Conservation (phyloP, 108 stramenopile species). For the Schizochytrium sp. region DNA sequence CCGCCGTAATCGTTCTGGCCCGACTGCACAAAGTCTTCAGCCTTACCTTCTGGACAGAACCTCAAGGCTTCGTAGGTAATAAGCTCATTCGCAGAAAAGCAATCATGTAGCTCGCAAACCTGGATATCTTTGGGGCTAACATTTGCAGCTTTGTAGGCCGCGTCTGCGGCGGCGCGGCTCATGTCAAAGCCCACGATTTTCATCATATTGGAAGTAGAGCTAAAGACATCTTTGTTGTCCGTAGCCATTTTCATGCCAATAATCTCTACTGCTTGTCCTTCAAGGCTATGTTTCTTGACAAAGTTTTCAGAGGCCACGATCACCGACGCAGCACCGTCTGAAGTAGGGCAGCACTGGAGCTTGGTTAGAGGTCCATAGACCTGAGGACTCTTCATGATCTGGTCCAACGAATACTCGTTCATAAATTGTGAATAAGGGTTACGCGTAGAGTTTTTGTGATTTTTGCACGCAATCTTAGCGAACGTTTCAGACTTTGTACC, state of each 20-base stretch:
- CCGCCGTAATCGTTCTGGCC: constrained; percentile 54
- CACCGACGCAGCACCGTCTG: constrained; percentile 52
- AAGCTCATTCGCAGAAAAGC: constrained; percentile 55
- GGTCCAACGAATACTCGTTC: constrained; percentile 50
- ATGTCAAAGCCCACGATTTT: constrained; percentile 57
- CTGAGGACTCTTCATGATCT: constrained; percentile 41
- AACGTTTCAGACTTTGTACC: constrained; percentile 53
- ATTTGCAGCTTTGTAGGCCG: constrained; percentile 11
- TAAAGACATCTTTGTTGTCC: constrained; percentile 8
- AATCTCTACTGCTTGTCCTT: constrained; percentile 46
- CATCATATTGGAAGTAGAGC: constrained; percentile 28
- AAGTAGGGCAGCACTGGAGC: constrained; percentile 61
- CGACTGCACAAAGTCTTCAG: constrained; percentile 29
- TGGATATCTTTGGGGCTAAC: constrained; percentile 10
- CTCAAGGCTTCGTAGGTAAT: constrained; percentile 52
- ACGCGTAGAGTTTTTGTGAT: constrained; percentile 34
- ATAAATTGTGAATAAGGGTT: constrained; percentile 53
- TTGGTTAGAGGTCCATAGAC: constrained; percentile 50
- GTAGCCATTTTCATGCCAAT: constrained; percentile 54
- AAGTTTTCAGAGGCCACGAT: constrained; percentile 55
- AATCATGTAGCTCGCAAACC: constrained; percentile 48
- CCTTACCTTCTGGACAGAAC: constrained; percentile 45
- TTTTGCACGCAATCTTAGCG: constrained; percentile 58
- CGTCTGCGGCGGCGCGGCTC: constrained; percentile 54
- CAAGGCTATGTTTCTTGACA: constrained; percentile 37